A percentile compares a stretch with the other conserved stretches of the same genome.
These are phyloP conservation scores for Starmerella sirachaensis DNA, from an alignment of 805 yeast genomes.

Conservation along the genomic window DNA sequence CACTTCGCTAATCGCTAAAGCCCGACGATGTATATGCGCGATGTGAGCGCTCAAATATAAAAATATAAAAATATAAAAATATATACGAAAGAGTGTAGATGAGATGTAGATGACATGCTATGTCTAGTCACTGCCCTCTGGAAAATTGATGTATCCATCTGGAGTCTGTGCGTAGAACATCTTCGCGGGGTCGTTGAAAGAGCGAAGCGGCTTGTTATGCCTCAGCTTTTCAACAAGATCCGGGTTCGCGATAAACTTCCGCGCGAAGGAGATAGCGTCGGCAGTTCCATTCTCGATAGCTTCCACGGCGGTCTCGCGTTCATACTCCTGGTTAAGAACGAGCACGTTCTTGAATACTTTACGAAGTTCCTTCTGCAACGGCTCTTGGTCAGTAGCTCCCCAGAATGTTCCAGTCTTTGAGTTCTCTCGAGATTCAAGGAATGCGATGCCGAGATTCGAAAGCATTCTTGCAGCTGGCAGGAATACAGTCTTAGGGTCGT, in stretches of 20 bases:
- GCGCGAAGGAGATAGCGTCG: conserved; percentile 33
- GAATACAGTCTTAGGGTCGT: conserved; percentile 27
- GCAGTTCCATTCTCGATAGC: conserved; percentile 10
- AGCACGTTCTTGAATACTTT: conserved; percentile 1
- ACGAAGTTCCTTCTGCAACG: not conserved
- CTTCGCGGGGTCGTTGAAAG: not conserved
- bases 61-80: too few species aligned
- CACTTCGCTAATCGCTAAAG: too few species aligned
- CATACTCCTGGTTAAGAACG: conserved; percentile 12
- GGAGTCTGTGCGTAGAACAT: not conserved
- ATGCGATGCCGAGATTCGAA: conserved; percentile 35
- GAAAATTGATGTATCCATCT: conserved; percentile 1
- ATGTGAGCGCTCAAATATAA: too few species aligned
- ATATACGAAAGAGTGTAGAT: too few species aligned
- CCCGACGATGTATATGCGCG: too few species aligned
- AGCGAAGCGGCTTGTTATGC: not conserved
- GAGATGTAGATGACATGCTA: too few species aligned
- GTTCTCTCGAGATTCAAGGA: conserved; percentile 36
- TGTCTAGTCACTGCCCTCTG: too few species aligned
- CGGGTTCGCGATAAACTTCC: conserved; percentile 42
- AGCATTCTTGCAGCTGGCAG: conserved; percentile 20
- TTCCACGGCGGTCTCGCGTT: conserved; percentile 15
- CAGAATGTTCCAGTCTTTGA: conserved; percentile 27
- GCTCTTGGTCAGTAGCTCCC: conserved; percentile 29
- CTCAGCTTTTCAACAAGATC: conserved; percentile 37